Percentiles rank a stretch among this genome's conserved stretches.
phyloP scores from a whole-genome alignment of 257 asterid species.

The Nicotiana obtusifolia region DNA sequence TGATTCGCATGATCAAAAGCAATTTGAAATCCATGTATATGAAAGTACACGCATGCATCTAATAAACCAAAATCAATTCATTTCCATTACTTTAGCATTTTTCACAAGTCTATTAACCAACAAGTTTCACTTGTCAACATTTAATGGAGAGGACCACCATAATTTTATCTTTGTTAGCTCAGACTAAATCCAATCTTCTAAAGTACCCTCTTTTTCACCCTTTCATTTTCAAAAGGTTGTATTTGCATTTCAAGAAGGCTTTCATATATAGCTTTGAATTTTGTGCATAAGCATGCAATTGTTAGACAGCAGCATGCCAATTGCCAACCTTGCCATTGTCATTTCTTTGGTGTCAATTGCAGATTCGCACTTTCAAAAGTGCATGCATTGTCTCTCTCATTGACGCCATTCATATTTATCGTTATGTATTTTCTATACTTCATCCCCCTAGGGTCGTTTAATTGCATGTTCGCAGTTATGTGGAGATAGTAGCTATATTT shows the following conservation, averaged over 20 bases:
- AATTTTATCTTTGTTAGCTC: slow-evolving; percentile 1
- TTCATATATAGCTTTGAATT: background rate
- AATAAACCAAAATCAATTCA: background rate
- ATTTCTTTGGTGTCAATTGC: background rate
- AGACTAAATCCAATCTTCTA: background rate
- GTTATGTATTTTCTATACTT: background rate
- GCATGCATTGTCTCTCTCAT: background rate
- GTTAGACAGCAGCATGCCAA: slow-evolving; percentile 1
- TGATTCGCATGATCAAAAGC: background rate
- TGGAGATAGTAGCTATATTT: background rate
- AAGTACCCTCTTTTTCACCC: background rate
- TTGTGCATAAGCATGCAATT: slow-evolving; percentile 6
- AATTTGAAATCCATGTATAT: background rate
- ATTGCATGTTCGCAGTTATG: background rate
- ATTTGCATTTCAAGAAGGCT: background rate
- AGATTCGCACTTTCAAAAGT: background rate
- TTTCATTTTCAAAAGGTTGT: slow-evolving; percentile 4
- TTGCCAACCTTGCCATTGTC: background rate
- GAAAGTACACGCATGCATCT: background rate
- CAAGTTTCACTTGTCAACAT: background rate
- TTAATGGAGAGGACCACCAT: background rate
- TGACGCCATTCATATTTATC: background rate
- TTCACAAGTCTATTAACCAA: background rate
- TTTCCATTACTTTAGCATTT: background rate
- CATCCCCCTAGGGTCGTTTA: background rate